Evolutionary conservation across 768 basidiomycete species (phyloP), one percentile per base, ranked within the genome.

Genomic region (Cystobasidium tubakii): DNA sequence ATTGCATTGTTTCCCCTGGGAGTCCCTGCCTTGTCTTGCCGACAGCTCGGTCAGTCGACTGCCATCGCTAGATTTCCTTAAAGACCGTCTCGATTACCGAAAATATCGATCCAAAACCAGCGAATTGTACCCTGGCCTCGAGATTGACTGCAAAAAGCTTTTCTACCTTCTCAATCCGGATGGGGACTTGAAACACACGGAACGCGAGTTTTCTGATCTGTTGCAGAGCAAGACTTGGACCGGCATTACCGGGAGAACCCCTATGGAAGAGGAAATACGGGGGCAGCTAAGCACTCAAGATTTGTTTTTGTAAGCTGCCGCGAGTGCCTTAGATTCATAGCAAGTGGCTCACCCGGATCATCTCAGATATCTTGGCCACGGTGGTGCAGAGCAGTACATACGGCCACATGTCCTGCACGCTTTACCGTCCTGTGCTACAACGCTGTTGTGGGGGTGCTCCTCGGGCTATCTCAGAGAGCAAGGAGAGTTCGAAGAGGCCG

Each of bases 371-470:
- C 96, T 98, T 79, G 96, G 96, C 17, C 96, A 99, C 78, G 92
- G 92, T 1, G 94, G 94, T 7, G 94, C 87, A 0, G 94, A 97
- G 79, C 95, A 98, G 77, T 99, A 95, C 78, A 85, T 91, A 7
- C 88, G 91, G 1, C 91, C 92, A 1, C 89, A 90, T 80, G 90
- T 88, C 78, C 87, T 99, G 66, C 85, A 91, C 9, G 86, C 88
- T 74, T 84, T 98, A 39, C 85, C 86, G 0, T 84, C 85, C n/a
- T 98, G 96, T 80, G 94, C 96, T 7, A 89, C 89, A 17, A 90
- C 90, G 0, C 93, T 98, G 91, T 85, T 99, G 1, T 99, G 95
- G 96, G 96, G 96, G 0, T 99, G 96, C 83, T 99, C 96, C 0
- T 97, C 94, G 0, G 96, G 95, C 12, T 82, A 86, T 0, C 81